Conservation (phyloP, 495 filamentous ascomycete genomes). For the Penicillium tannophilum region DNA sequence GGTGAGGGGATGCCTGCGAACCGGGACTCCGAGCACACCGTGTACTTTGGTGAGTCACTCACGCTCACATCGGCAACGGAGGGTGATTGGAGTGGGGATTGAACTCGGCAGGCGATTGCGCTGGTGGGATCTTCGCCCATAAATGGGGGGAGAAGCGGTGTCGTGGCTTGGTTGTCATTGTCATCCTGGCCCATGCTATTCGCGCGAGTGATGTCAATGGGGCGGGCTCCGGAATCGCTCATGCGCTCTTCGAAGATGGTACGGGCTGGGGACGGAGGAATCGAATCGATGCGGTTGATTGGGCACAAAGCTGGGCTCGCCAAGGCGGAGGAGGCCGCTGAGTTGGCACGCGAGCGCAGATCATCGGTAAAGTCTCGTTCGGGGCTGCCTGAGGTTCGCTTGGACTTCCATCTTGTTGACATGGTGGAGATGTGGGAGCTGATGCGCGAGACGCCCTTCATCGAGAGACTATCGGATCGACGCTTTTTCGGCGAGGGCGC, state of each 20-base stretch:
- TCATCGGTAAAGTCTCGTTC: slow-evolving; percentile 43
- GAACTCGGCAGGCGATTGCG: slow-evolving; percentile 46
- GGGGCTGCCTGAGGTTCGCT: slow-evolving; percentile 49
- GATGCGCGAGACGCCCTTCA: slow-evolving; percentile 65
- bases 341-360: slow-evolving; percentile 53
- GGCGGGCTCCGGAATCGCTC: slow-evolving; percentile 42
- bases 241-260: slow-evolving; percentile 66
- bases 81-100: slow-evolving; percentile 83
- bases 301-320: slow-evolving; percentile 56
- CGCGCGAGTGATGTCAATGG: slow-evolving; percentile 62
- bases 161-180: slow-evolving; percentile 64
- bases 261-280: slow-evolving; percentile 66
- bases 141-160: slow-evolving; percentile 80
- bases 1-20: slow-evolving; percentile 64
- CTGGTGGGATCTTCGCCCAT: slow-evolving; percentile 57
- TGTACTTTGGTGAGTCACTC: slow-evolving; percentile 32
- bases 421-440: slow-evolving; percentile 74
- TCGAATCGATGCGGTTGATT: slow-evolving; percentile 54
- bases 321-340: slow-evolving; percentile 67
- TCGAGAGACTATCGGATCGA: slow-evolving; percentile 65
- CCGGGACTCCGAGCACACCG: slow-evolving; percentile 46
- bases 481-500: slow-evolving; percentile 58
- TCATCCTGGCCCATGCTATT: slow-evolving; percentile 56
- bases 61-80: slow-evolving; percentile 56
- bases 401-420: slow-evolving; percentile 64